phyloP scores from a whole-genome alignment of 78 protist genomes.

The Pigoraptor vietnamica region DNA sequence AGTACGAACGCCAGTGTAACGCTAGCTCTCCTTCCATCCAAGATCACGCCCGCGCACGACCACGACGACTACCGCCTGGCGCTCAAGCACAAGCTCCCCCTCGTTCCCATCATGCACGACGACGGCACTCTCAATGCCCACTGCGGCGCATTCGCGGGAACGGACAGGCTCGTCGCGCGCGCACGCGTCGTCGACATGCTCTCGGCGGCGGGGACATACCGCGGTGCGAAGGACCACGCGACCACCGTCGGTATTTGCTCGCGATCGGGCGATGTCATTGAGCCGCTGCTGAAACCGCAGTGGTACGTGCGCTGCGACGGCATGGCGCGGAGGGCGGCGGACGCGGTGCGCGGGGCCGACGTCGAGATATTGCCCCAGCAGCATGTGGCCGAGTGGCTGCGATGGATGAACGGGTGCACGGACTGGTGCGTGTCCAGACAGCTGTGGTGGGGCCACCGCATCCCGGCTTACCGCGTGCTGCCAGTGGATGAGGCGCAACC shows the following conservation, averaged over 20 bases:
- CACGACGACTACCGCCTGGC: slow-evolving; percentile 94
- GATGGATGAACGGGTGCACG: slow-evolving; percentile 67
- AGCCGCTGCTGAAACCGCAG: slow-evolving; percentile 92
- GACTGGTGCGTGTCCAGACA: slow-evolving; percentile 98
- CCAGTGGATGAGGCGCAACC: neutral
- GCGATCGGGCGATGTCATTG: slow-evolving; percentile 79
- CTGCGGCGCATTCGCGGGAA: slow-evolving; percentile 3
- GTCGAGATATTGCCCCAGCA: slow-evolving; percentile 64
- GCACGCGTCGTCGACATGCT: neutral
- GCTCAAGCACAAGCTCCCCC: slow-evolving; percentile 70
- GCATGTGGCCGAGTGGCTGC: slow-evolving; percentile 32
- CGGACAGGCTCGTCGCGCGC: neutral
- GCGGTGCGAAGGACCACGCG: slow-evolving; percentile 28
- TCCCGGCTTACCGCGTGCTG: slow-evolving; percentile 90
- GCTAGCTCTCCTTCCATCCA: slow-evolving; percentile 54
- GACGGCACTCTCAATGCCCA: slow-evolving; percentile 72
- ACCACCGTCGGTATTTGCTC: slow-evolving; percentile 61
- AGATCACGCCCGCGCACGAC: slow-evolving; percentile 96
- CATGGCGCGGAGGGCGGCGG: slow-evolving; percentile 39
- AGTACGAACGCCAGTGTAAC: slow-evolving; percentile 8
- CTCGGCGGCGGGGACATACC: no score
- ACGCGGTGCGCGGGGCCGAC: slow-evolving; percentile 35
- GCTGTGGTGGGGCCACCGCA: slow-evolving; percentile 99
- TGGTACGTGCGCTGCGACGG: slow-evolving; percentile 80
- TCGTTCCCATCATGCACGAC: slow-evolving; percentile 64